Evolutionary conservation across 2,329 filamentous ascomycete species (phyloP), one percentile per base, ranked within the genome.

Genomic region (Sporothrix protearum): DNA sequence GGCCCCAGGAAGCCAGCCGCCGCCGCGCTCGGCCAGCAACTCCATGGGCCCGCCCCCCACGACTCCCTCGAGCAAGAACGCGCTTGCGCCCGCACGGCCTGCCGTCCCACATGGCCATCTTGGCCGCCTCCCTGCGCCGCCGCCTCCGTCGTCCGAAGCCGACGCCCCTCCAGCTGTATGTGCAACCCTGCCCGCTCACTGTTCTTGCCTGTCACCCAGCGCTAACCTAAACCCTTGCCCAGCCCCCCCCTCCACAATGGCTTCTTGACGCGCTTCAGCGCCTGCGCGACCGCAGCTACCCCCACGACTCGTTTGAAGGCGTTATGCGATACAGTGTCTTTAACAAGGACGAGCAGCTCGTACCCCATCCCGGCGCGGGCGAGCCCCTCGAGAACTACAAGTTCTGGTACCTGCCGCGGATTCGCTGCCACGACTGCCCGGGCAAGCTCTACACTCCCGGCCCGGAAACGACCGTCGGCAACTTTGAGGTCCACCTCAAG

Each of bases 361-460:
- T 92, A 68, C 83, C 89, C 49, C 81, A 79, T 77, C 85, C 80
- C 74, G 78, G 76, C 28, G 75, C 76, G 47, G 85, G 84, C 49
- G 83, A 86, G 59, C 83, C 85, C 19, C 82, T 86, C 9, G 90
- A 86, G 70, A 83, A 85, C 73, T 87, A 91, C 73, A 84, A 93
- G 73, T 93, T 91, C 76, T 92, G 92, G 81, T 98, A 91, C 81
- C 85, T 97, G 67, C 96, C 96, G 9, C 87, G 96, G 68, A 97
- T 99, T 74, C 87, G 93, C 72, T 99, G 96, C 80, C 88, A 91
- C 63, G 96, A 99, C 80, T 98, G 96, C 79, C 93, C 93, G 0
- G 93, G 93, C 39, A 98, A 97, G 80, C 84, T 97, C 12, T 99
- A 99, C 80, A 97, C 94, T 0, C 93, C 94, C 0, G 92, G 94